Percentiles rank a stretch among this genome's conserved stretches.
Evolutionary conservation across 208 protist species (phyloP).

Genomic region (Trypanosoma cruzi): DNA sequence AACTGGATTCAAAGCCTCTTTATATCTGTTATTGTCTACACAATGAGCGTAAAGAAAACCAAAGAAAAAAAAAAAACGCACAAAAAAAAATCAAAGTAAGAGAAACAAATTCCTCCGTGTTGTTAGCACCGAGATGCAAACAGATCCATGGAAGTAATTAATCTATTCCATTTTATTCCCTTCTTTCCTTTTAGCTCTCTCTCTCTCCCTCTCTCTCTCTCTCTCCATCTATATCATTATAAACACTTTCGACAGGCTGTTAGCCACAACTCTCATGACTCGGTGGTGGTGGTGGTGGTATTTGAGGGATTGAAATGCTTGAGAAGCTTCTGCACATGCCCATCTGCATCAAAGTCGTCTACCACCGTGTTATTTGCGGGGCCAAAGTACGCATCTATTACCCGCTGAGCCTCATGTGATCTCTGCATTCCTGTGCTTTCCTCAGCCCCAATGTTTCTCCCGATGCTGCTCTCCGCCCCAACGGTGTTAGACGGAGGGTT

Average conservation of each 20-base stretch:
- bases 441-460: not conserved
- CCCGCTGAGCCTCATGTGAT: not conserved
- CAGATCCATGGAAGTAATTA: too few species aligned
- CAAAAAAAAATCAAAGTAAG: too few species aligned
- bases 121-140: not conserved
- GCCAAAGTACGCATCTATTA: not conserved
- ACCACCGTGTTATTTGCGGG: not conserved
- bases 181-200: too few species aligned
- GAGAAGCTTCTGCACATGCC: conserved; percentile 15
- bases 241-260: not conserved
- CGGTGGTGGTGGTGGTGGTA: not conserved
- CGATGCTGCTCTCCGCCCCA: not conserved
- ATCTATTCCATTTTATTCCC: too few species aligned
- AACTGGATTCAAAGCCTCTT: not conserved
- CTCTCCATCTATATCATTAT: too few species aligned
- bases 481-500: not conserved
- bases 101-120: not conserved
- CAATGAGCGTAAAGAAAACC: not conserved
- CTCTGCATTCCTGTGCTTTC: not conserved
- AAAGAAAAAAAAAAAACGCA: conserved; percentile 5
- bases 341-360: conserved; percentile 24
- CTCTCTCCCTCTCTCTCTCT: too few species aligned
- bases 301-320: conserved; percentile 7
- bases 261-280: not conserved
- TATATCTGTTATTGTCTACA: not conserved